Conservation (phyloP, 805 yeast species). For the Candida insectorum region DNA sequence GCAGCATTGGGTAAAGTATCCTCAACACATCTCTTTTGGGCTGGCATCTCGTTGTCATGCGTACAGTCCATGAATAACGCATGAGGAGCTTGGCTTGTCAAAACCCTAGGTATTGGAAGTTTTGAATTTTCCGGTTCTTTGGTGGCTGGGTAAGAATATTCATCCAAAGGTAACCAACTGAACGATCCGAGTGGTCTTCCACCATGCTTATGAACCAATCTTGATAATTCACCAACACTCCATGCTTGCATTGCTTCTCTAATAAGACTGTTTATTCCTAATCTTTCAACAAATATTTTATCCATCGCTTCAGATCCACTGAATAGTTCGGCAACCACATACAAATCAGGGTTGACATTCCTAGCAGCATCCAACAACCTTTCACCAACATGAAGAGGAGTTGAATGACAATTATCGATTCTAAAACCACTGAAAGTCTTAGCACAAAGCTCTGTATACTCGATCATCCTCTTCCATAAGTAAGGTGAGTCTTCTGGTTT, state of each 20-base stretch:
- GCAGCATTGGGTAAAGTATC: conserved; percentile 96
- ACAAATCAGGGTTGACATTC: conserved; percentile 74
- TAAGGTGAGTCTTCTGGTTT: conserved; percentile 80
- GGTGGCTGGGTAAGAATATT: conserved; percentile 62
- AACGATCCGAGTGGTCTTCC: conserved; percentile 95
- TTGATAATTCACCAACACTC: conserved; percentile 80
- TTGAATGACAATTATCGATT: conserved; percentile 93
- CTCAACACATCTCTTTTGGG: conserved; percentile 85
- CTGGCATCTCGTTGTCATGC: conserved; percentile 90
- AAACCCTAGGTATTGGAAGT: conserved; percentile 60
- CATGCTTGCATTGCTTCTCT: conserved; percentile 98
- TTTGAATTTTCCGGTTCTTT: conserved; percentile 29
- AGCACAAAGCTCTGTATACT: conserved; percentile 73
- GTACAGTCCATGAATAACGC: conserved; percentile 97
- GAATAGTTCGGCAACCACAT: conserved; percentile 92
- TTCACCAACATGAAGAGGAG: conserved; percentile 94
- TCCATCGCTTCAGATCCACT: conserved; percentile 92
- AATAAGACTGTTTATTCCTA: conserved; percentile 84
- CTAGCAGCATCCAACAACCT: conserved; percentile 85
- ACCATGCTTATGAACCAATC: conserved; percentile 86
- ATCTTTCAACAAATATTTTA: conserved; percentile 81
- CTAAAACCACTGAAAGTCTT: conserved; percentile 79
- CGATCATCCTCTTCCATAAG: conserved; percentile 83
- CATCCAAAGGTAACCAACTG: conserved; percentile 74
- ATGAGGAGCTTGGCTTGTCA: conserved; percentile 76